Percentiles rank a stretch among this genome's conserved stretches.
phyloP scores from a whole-genome alignment of 2,329 filamentous ascomycete species.

The Pseudocercospora fuligena region DNA sequence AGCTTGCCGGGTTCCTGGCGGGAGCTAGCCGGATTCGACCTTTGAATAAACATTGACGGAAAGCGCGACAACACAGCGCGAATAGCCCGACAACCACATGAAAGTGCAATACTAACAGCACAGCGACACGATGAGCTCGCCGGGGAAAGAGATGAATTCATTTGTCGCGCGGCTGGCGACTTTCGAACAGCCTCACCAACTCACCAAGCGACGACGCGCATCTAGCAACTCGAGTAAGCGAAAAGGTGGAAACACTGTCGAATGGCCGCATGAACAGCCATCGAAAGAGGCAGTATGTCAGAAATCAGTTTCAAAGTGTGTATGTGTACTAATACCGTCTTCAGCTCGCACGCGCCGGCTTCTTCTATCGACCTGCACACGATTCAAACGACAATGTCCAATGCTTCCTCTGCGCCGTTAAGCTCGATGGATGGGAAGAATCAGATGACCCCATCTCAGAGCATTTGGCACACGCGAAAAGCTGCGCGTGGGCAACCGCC shows the following conservation, averaged over 20 bases:
- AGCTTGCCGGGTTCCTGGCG: neutral
- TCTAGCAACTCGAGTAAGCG: conserved; percentile 62
- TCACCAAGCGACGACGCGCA: conserved; percentile 70
- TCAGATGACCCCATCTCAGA: conserved; percentile 82
- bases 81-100: neutral
- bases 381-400: conserved; percentile 83
- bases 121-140: conserved; percentile 34
- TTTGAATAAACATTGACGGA: neutral
- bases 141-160: conserved; percentile 60
- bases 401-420: conserved; percentile 85
- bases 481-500: conserved; percentile 85
- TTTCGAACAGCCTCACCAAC: conserved; percentile 69
- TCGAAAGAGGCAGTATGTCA: conserved; percentile 65
- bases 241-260: conserved; percentile 56
- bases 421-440: conserved; percentile 89
- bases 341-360: conserved; percentile 87
- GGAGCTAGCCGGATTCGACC: neutral
- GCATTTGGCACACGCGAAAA: conserved; percentile 79
- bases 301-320: conserved; percentile 16
- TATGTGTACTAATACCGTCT: conserved; percentile 26
- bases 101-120: neutral
- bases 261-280: conserved; percentile 79
- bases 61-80: conserved; percentile 13
- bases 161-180: conserved; percentile 79
- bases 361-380: conserved; percentile 80